Percentiles rank a stretch among this genome's conserved stretches.
Evolutionary conservation across 345 rosid species (phyloP).

Genomic region (Sisymbrium irio): DNA sequence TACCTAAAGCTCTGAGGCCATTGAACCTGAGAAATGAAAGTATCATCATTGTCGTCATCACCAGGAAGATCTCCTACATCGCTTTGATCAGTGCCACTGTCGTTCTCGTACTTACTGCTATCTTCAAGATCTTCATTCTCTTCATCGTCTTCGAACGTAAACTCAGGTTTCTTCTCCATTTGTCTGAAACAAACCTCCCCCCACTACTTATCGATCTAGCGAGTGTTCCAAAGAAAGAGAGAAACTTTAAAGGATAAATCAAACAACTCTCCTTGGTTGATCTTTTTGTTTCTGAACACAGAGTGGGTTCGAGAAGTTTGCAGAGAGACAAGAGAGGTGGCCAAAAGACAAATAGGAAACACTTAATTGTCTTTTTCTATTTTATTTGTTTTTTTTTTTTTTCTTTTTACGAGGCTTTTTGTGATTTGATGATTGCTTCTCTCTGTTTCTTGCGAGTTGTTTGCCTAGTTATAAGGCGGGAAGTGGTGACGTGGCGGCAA

Average conservation of each 20-base stretch:
- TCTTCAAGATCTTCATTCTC: constrained; percentile 44
- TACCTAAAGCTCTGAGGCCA: constrained; percentile 89
- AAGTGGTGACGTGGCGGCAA: constrained; percentile 29
- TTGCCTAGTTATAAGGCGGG: constrained; percentile 31
- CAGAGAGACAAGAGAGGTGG: constrained; percentile 10
- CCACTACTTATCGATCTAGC: background rate
- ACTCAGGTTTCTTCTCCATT: constrained; percentile 33
- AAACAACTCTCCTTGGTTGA: background rate
- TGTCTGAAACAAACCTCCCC: too few species aligned
- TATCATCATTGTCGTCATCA: constrained; percentile 34
- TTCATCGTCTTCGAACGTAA: constrained; percentile 42
- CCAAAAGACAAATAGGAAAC: background rate
- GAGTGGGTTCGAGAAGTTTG: constrained; percentile 31
- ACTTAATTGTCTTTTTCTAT: background rate
- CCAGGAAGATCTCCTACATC: constrained; percentile 34
- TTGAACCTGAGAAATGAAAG: constrained; percentile 49
- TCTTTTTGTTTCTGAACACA: background rate
- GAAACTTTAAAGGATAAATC: background rate
- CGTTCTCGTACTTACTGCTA: constrained; percentile 34
- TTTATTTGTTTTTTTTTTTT: background rate
- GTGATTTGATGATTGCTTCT: constrained; percentile 11
- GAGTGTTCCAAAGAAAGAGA: background rate
- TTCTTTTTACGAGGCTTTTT: background rate
- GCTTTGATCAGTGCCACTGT: constrained; percentile 26
- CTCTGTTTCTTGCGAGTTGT: background rate